Base-by-base conservation (phyloP, 768 basidiomycete genomes). In the Boletus rubropictus region DNA sequence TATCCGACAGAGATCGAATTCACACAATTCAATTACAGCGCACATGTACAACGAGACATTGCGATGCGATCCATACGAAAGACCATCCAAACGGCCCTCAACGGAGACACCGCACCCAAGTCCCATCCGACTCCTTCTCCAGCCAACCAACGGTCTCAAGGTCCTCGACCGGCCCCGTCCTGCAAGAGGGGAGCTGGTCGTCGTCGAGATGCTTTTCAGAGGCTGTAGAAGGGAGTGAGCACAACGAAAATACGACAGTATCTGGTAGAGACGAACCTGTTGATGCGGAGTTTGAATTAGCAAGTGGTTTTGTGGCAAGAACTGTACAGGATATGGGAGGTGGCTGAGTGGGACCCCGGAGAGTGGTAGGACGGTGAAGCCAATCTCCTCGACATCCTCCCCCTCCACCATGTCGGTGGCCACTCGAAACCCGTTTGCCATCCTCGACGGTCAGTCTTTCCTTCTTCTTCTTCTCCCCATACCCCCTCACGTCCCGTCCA, bases 151-250 rank as follows among this genome's bases (percentile, higher is more conserved):
- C 88, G 88, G 84, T 89, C 88, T 84, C 87, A 74, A 80, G 72
- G 80, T 89, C 88, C 77, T 88, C 76, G 83, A 86, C 74, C 79
- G 75, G 71, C 83, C 59, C 79, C 79, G 71, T 84, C 85, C 80
- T 69, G 53, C 54, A 39, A 65, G 36, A 65, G 78, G 86, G 78
- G 84, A 79, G 77, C 81, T 70, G 72, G 69, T 80, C 86, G 60
- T 89, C 84, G 75, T 81, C 77, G 83, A 89, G 88, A 89, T 89
- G 88, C 88, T 90, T 90, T 87, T 79, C 12, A 62, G 71, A 62
- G 77, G 79, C 86, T 88, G 53, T 15, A 1, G 3, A 11, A 3
- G 4, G 9, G 24, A n/a, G 27, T 59, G 45, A 56, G 45, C 22
- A 29, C 48, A 24, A 4, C 14, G 28, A 20, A 8, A 43, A n/a